Percentiles rank a stretch among this genome's conserved stretches.
These are phyloP conservation scores for Aspergillus egyptiacus DNA, from an alignment of 495 filamentous ascomycete species.

Conservation along the genomic window DNA sequence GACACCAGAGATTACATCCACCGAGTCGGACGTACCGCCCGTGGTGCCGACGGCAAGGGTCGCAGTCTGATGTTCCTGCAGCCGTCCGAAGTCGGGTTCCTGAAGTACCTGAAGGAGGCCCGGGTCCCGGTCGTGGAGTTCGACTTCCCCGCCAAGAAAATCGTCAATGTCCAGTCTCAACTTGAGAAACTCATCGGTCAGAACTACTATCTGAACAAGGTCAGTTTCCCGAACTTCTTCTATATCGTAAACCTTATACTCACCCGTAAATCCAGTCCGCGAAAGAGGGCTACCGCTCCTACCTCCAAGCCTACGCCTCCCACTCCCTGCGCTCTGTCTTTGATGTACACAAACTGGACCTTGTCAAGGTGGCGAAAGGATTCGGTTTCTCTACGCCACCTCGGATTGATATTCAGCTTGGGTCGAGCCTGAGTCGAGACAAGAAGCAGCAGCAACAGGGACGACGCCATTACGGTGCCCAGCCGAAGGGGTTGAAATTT, in stretches of 20 bases:
- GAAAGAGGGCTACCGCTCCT: conserved; percentile 71
- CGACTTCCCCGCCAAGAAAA: conserved; percentile 86
- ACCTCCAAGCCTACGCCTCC: conserved; percentile 89
- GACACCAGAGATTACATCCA: conserved; percentile 93
- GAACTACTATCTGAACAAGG: conserved; percentile 96
- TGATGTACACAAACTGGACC: conserved; percentile 87
- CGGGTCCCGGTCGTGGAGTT: conserved; percentile 93
- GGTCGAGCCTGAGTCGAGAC: conserved; percentile 78
- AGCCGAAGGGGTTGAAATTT: conserved; percentile 48
- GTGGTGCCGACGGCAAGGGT: conserved; percentile 78
- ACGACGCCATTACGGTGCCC: conserved; percentile 75
- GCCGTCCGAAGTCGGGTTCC: conserved; percentile 85
- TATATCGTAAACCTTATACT: not conserved
- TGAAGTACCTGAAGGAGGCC: conserved; percentile 86
- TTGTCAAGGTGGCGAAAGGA: conserved; percentile 87
- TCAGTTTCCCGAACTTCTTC: conserved; percentile 17
- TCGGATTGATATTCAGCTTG: conserved; percentile 80
- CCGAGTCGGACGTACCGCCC: conserved; percentile 89
- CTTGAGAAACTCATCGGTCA: conserved; percentile 85
- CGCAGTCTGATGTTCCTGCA: conserved; percentile 85
- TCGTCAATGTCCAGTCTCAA: conserved; percentile 91
- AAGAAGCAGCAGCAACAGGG: conserved; percentile 70
- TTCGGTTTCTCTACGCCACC: conserved; percentile 91
- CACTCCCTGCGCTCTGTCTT: conserved; percentile 87
- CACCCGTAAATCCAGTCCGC: conserved; percentile 40